Evolutionary conservation across 306 rosid genomes (phyloP).

Genomic region (Ammopiptanthus mongolicus): DNA sequence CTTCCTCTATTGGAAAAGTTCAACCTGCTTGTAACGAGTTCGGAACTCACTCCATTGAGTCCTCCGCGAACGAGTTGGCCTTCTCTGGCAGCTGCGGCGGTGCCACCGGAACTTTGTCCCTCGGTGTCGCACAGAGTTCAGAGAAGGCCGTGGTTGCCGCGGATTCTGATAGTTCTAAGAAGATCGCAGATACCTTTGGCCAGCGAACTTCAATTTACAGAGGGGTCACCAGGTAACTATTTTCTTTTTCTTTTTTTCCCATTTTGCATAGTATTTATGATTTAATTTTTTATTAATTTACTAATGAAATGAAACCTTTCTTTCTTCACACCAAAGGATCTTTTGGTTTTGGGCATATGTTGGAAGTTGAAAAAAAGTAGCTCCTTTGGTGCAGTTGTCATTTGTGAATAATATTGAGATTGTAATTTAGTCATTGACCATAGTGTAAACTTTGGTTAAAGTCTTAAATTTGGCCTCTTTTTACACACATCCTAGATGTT

Average conservation of each 20-base stretch:
- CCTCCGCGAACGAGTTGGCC: conserved; percentile 50
- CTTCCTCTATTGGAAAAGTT: conserved; percentile 49
- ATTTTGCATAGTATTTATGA: too few relatives aligned
- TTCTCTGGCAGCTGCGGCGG: conserved; percentile 22
- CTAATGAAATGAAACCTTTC: neutral
- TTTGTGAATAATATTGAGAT: conserved; percentile 23
- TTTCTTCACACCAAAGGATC: neutral
- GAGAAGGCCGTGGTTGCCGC: conserved; percentile 39
- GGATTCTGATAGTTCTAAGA: conserved; percentile 47
- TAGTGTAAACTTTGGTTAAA: neutral
- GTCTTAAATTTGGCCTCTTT: conserved; percentile 19
- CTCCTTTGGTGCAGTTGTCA: neutral
- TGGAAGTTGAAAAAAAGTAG: neutral
- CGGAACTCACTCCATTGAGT: conserved; percentile 56
- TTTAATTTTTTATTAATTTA: neutral
- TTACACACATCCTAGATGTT: neutral
- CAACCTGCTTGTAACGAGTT: conserved; percentile 51
- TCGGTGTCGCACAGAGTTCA: conserved; percentile 39
- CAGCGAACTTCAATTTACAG: conserved; percentile 96
- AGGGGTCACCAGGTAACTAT: conserved; percentile 81
- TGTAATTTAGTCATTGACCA: conserved; percentile 12
- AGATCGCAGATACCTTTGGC: conserved; percentile 81
- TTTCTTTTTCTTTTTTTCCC: neutral
- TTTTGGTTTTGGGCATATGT: conserved; percentile 15
- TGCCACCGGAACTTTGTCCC: conserved; percentile 48